A percentile compares a stretch with the other conserved stretches of the same genome.
Conservation (phyloP, 2,329 filamentous ascomycete species). For the Botrytis pseudocinerea region DNA sequence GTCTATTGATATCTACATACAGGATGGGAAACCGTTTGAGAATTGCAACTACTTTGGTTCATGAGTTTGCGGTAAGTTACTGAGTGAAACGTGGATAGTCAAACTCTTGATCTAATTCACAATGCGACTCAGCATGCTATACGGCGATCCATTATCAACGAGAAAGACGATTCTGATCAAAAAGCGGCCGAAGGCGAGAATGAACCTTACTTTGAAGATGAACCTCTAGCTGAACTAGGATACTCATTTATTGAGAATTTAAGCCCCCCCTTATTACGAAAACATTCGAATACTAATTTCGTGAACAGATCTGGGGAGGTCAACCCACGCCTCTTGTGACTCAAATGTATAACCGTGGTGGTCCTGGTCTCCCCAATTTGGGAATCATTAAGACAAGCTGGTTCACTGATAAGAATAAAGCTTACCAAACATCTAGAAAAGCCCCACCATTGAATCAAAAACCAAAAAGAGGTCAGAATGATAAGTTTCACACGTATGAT, state of each 20-base stretch:
- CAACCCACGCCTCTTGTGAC: neutral
- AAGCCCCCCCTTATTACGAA: neutral
- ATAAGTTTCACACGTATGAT: constrained; percentile 5
- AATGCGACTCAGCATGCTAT: constrained; percentile 6
- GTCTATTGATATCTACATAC: neutral
- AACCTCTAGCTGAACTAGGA: constrained; percentile 16
- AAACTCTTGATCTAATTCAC: neutral
- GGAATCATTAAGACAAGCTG: constrained; percentile 10
- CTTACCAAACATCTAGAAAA: constrained; percentile 5
- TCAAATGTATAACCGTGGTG: constrained; percentile 5
- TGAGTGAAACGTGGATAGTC: neutral
- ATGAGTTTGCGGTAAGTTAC: constrained; percentile 16
- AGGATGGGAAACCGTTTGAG: constrained; percentile 3
- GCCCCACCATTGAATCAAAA: neutral
- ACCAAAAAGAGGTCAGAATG: neutral
- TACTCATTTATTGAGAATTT: constrained; percentile 15
- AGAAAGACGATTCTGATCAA: neutral
- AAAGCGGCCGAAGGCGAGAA: neutral
- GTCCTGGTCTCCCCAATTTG: constrained; percentile 8
- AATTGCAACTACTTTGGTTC: neutral
- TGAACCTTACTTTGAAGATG: constrained; percentile 19
- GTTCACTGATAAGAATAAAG: constrained; percentile 12
- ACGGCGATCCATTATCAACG: neutral
- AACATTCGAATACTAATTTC: neutral
- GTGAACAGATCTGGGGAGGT: constrained; percentile 6